A percentile compares a stretch with the other conserved stretches of the same genome.
Evolutionary conservation across 139 green algal species (phyloP).

Genomic region (Chloropicon primus): DNA sequence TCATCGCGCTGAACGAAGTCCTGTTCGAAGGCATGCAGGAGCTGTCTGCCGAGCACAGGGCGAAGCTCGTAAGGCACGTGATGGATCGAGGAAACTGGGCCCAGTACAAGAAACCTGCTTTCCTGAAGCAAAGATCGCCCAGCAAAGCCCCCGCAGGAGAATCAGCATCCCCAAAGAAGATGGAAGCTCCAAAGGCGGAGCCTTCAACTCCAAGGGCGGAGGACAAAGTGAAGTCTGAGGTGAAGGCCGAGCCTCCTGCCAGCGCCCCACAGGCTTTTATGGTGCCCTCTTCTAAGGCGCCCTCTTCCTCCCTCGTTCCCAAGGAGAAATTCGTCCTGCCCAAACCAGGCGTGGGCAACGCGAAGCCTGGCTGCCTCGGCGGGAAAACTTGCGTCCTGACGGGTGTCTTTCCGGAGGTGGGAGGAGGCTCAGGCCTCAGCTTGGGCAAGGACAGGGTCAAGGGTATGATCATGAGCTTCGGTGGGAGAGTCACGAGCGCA

Average conservation of each 20-base stretch:
- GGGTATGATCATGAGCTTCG: conserved; percentile 18
- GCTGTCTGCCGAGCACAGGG: neutral
- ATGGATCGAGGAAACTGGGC: conserved; percentile 11
- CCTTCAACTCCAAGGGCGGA: neutral
- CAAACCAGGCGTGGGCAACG: neutral
- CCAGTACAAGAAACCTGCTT: no score
- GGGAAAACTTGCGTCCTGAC: conserved; percentile 23
- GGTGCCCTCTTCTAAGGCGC: no score
- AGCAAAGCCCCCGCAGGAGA: no score
- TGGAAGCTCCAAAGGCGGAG: neutral
- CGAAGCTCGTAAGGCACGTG: neutral
- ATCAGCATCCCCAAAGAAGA: no score
- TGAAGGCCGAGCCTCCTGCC: neutral
- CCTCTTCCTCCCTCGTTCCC: neutral
- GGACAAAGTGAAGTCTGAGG: neutral
- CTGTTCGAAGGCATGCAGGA: conserved; percentile 6
- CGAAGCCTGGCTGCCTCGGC: conserved; percentile 1
- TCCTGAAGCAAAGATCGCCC: neutral
- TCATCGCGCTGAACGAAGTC: conserved; percentile 9
- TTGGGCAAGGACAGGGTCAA: conserved; percentile 18
- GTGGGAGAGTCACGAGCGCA: conserved; percentile 10
- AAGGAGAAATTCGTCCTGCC: conserved; percentile 9
- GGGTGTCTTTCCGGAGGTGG: conserved; percentile 20
- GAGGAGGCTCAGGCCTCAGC: conserved; percentile 17
- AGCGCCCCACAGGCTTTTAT: neutral